These are phyloP conservation scores for Pythium scleroteichum DNA, from an alignment of 352 stramenopile genomes.

Conservation along the genomic window DNA sequence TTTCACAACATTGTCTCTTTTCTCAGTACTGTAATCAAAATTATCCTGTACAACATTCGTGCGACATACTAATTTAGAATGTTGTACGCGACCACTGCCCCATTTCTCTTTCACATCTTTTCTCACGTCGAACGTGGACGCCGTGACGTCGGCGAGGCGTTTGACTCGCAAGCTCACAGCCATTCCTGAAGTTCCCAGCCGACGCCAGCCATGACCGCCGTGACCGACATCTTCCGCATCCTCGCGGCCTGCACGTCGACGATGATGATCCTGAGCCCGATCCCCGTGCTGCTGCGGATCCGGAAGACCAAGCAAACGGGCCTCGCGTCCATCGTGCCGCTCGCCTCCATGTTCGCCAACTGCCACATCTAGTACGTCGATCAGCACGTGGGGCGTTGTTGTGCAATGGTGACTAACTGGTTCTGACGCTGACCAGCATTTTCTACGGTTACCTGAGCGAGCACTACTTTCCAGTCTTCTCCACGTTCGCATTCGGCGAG, in stretches of 20 bases:
- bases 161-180: no score
- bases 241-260: slow-evolving; percentile 30
- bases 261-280: slow-evolving; percentile 39
- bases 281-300: slow-evolving; percentile 30
- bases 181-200: no score
- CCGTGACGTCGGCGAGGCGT: no score
- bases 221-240: slow-evolving; percentile 37
- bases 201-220: slow-evolving; percentile 29
- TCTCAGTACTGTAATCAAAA: no score
- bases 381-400: no score
- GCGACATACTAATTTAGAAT: no score
- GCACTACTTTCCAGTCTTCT: slow-evolving; percentile 51
- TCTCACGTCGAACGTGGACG: no score
- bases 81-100: no score
- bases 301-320: slow-evolving; percentile 38
- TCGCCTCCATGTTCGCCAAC: slow-evolving; percentile 11
- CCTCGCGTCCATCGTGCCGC: slow-evolving; percentile 33
- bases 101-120: no score
- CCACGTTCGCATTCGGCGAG: slow-evolving; percentile 47
- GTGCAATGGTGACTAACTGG: not conserved
- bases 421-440: slow-evolving; percentile 19
- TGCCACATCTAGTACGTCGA: slow-evolving; percentile 1
- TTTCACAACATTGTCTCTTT: no score
- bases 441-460: slow-evolving; percentile 45
- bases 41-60: no score